phyloP scores from a whole-genome alignment of 2,329 filamentous ascomycete genomes.

The Thielaviopsis cerberus region DNA sequence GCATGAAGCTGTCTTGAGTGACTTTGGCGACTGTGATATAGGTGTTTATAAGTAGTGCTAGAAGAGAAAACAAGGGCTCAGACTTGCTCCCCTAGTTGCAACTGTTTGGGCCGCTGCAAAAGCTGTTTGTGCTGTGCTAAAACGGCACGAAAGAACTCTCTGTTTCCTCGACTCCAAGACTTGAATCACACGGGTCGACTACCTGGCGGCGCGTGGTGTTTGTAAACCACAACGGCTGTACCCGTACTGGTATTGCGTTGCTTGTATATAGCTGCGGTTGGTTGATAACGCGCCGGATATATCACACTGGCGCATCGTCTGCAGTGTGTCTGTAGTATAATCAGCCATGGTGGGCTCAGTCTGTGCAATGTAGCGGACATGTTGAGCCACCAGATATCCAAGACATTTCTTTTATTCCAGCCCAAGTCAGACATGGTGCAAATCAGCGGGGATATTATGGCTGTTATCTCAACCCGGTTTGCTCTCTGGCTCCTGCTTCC shows the following conservation, averaged over 20 bases:
- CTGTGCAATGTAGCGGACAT: neutral
- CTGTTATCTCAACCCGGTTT: neutral
- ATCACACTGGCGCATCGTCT: neutral
- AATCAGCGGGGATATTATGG: neutral
- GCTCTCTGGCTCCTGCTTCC: neutral
- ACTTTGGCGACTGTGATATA: neutral
- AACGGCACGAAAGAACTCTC: neutral
- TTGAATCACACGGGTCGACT: neutral
- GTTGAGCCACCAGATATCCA: neutral
- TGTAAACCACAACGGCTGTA: neutral
- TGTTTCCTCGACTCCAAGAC: neutral
- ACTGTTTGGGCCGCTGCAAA: neutral
- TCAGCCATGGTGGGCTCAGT: neutral
- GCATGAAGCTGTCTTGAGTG: neutral
- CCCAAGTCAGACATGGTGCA: too few species aligned
- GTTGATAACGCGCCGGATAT: too few species aligned
- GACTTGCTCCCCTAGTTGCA: neutral
- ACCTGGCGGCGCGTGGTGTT: neutral
- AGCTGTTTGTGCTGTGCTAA: neutral
- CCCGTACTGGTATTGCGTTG: neutral
- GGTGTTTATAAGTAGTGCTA: neutral
- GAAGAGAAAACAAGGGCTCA: too few species aligned
- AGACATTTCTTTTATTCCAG: neutral
- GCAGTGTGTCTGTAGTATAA: too few species aligned
- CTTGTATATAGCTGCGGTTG: too few species aligned